Evolutionary conservation across 768 basidiomycete species (phyloP).

Genomic region (Gautieria morchelliformis): DNA sequence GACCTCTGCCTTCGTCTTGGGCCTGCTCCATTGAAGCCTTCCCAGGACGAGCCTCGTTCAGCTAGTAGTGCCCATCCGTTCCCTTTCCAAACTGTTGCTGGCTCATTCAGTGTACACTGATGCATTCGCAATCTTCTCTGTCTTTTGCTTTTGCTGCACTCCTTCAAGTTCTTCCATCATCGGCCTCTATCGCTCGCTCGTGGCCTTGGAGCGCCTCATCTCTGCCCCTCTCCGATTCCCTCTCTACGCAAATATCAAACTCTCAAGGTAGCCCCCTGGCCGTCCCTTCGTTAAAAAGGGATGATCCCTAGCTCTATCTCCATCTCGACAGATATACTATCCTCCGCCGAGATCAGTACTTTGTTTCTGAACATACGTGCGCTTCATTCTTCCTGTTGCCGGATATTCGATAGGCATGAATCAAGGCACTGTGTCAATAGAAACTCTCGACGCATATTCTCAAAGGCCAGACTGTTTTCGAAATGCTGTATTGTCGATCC

Average conservation of each 20-base stretch:
- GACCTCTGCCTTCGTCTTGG: too few species aligned
- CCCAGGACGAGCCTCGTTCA: background rate
- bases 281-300: background rate
- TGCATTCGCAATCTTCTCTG: background rate
- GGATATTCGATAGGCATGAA: background rate
- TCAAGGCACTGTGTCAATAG: conserved; percentile 17
- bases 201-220: background rate
- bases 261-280: background rate
- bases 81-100: background rate
- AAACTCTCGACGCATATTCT: conserved; percentile 32
- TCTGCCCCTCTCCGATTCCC: too few species aligned
- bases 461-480: conserved; percentile 57
- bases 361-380: background rate
- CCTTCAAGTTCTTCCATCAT: background rate
- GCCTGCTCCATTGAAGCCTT: too few species aligned
- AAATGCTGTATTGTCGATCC: conserved; percentile 38
- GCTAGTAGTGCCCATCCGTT: background rate
- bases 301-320: background rate
- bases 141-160: background rate
- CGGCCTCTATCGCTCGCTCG: background rate
- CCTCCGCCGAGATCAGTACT: background rate
- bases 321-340: background rate
- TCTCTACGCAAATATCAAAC: background rate
- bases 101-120: background rate
- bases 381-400: background rate